A percentile compares a stretch with the other conserved stretches of the same genome.
phyloP scores from a whole-genome alignment of 2,329 filamentous ascomycete genomes.

The Colletotrichum theobromicola region DNA sequence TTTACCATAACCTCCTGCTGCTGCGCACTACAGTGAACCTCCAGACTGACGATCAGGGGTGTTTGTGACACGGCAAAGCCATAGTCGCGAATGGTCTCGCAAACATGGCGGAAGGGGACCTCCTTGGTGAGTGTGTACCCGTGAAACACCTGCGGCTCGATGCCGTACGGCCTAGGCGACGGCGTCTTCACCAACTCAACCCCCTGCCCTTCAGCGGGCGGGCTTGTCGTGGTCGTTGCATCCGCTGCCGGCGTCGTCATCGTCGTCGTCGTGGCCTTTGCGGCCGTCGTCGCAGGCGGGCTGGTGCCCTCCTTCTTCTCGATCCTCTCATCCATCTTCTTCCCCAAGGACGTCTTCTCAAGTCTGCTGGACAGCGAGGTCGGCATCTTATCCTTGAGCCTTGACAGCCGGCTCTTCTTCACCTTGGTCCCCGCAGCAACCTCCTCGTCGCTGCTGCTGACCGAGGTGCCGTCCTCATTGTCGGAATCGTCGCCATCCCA shows the following conservation, averaged over 20 bases:
- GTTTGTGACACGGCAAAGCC: constrained; percentile 78
- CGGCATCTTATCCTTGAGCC: constrained; percentile 64
- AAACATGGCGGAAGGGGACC: constrained; percentile 85
- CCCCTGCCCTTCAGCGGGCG: background rate
- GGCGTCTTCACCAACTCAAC: constrained; percentile 9
- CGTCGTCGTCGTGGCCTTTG: background rate
- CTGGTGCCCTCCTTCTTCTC: constrained; percentile 23
- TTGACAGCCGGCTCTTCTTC: constrained; percentile 59
- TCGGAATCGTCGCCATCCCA: constrained; percentile 86
- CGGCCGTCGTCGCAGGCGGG: background rate
- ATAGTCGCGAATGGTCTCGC: constrained; percentile 77
- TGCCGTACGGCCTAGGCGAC: constrained; percentile 31
- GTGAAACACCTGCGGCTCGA: constrained; percentile 82
- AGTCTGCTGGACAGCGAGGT: constrained; percentile 48
- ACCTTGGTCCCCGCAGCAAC: background rate
- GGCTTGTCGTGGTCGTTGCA: background rate
- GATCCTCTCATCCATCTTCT: constrained; percentile 41
- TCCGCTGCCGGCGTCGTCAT: background rate
- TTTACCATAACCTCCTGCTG: constrained; percentile 92
- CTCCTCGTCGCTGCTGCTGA: constrained; percentile 55
- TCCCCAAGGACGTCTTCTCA: constrained; percentile 52
- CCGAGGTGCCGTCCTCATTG: constrained; percentile 65
- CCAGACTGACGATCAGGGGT: constrained; percentile 91
- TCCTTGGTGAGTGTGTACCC: constrained; percentile 92
- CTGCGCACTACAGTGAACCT: constrained; percentile 81